phyloP scores from a whole-genome alignment of 257 asterid genomes.

The Fraxinus excelsior region DNA sequence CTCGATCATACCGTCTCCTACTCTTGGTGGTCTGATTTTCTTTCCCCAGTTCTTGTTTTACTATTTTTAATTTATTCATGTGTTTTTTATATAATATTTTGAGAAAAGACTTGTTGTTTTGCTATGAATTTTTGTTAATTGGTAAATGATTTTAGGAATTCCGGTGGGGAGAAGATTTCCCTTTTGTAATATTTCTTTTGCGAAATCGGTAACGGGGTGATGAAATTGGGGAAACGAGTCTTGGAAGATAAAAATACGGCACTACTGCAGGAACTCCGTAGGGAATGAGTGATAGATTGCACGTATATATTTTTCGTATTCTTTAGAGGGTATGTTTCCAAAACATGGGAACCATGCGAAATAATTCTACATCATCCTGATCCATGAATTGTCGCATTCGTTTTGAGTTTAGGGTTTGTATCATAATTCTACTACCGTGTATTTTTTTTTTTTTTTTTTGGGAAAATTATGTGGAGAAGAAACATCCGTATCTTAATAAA shows the following conservation, averaged over 20 bases:
- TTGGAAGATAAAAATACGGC: constrained; percentile 1
- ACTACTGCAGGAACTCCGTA: background rate
- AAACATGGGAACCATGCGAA: background rate
- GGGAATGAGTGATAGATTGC: background rate
- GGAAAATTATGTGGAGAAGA: background rate
- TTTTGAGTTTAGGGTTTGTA: background rate
- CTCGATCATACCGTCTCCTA: constrained; percentile 62
- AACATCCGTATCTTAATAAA: background rate
- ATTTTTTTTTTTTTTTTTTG: background rate
- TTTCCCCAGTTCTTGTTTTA: background rate
- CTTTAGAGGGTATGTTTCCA: background rate
- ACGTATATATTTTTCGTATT: background rate
- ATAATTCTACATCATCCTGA: background rate
- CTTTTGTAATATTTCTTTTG: background rate
- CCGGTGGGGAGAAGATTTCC: background rate
- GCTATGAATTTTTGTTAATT: background rate
- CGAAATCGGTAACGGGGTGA: constrained; percentile 11
- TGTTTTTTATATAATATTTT: background rate
- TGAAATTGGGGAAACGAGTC: background rate
- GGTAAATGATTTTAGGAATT: constrained; percentile 10
- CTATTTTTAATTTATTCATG: constrained; percentile 4
- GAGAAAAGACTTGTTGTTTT: background rate
- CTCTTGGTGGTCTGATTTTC: constrained; percentile 86
- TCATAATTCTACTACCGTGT: background rate
- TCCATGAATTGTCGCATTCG: background rate